Evolutionary conservation across 1,284 basidiomycete genomes (phyloP), one percentile per base, ranked within the genome.

Genomic region (Amylostereum chailletii): DNA sequence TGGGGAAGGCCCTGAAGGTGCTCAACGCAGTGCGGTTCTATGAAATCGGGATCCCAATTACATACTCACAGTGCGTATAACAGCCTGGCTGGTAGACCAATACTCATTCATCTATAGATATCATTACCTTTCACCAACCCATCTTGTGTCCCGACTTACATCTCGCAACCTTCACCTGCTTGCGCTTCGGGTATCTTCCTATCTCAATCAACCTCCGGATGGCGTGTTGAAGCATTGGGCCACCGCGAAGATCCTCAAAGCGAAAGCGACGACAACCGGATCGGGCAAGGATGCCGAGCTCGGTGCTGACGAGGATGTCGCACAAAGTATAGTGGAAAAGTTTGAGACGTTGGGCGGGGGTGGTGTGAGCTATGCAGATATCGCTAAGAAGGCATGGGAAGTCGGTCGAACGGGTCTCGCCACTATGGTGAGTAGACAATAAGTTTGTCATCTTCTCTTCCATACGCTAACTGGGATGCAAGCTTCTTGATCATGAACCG

Each of bases 171-270:
- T 94, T 53, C 94, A 99, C 63, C 79, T 97, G 1, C 81, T 97
- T 33, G 92, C 94, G 2, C 79, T 98, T 4, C 83, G 92, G n/a
- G 86, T 99, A 54, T 94, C 94, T 1, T 77, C 81, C 6, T 91
- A 84, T 66, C 77, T 99, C 10, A 77, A 78, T 4, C 72, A 97
- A 27, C 86, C 90, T 31, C 87, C 92, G 0, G 90, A 94, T 54
- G 75, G 82, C 0, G 93, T 99, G 0, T 72, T 99, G 42, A 90
- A 88, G 58, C 95, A 98, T 63, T 99, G 96, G 96, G 94, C 96
- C 0, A 85, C 84, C 52, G 88, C 90, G 4, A 95, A 96, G 66
- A 94, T 99, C 51, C 66, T 83, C 30, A 79, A 80, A 5, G 82
- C 89, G 5, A 79, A 81, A 56, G 70, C 83, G 0, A 70, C 76